A percentile compares a stretch with the other conserved stretches of the same genome.
Conservation (phyloP, 257 asterid species). For the Jacaranda mimosifolia region DNA sequence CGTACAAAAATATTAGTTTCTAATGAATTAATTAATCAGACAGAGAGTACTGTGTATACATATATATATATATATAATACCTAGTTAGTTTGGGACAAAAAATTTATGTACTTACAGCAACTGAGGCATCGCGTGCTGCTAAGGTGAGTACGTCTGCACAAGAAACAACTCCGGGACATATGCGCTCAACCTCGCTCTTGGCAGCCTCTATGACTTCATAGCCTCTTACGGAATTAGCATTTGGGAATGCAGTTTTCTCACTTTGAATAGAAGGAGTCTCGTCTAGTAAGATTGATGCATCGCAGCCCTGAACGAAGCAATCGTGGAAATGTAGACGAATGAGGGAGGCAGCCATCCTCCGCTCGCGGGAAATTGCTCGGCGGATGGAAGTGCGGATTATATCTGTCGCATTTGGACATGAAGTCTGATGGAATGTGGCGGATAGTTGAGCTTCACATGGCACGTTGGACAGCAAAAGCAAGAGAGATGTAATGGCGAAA, state of each 20-base stretch:
- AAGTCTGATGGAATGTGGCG: not conserved
- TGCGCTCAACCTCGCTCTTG: not conserved
- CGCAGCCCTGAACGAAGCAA: constrained; percentile 7
- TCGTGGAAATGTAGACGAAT: not conserved
- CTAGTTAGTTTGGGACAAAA: too few relatives aligned
- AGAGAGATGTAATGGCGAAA: too few relatives aligned
- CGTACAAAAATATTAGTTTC: not conserved
- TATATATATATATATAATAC: too few relatives aligned
- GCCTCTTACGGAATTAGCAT: not conserved
- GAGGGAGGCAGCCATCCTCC: not conserved
- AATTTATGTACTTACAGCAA: not conserved
- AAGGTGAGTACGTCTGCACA: not conserved
- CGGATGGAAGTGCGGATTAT: not conserved
- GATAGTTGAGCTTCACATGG: not conserved
- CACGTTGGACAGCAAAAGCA: not conserved
- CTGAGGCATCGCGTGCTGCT: not conserved
- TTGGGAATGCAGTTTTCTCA: not conserved
- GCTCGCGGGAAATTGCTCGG: not conserved
- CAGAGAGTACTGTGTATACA: too few relatives aligned
- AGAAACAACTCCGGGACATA: not conserved
- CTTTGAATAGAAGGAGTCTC: not conserved
- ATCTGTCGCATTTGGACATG: not conserved
- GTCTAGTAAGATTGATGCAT: not conserved
- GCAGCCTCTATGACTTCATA: not conserved
- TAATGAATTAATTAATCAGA: too few relatives aligned